Percentiles rank a stretch among this genome's conserved stretches.
These are phyloP conservation scores for Tetrahymena elliotti DNA, from an alignment of 73 alveolate species.

Conservation along the genomic window DNA sequence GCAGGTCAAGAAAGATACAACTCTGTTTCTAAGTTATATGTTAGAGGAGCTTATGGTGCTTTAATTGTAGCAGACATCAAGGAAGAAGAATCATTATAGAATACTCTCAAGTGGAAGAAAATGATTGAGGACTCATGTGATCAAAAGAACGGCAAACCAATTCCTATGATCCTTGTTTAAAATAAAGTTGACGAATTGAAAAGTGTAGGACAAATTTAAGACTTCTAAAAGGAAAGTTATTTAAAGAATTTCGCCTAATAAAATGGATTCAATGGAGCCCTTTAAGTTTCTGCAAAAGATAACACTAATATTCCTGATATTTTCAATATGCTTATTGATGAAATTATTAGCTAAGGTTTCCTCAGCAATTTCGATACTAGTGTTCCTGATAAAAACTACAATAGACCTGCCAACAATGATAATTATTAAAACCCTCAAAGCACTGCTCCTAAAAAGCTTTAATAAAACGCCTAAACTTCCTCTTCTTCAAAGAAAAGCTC, in stretches of 20 bases:
- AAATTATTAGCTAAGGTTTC: background rate
- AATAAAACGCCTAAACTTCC: background rate
- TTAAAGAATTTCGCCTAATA: background rate
- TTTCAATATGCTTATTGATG: background rate
- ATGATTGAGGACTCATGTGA: constrained; percentile 29
- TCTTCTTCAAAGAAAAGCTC: background rate
- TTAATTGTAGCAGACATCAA: constrained; percentile 28
- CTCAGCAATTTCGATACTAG: background rate
- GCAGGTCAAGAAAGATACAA: constrained; percentile 41
- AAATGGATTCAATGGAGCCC: background rate
- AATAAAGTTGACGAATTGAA: constrained; percentile 22
- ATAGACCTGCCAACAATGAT: background rate
- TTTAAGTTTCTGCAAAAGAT: background rate
- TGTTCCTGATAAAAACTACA: background rate
- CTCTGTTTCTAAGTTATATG: constrained; percentile 37
- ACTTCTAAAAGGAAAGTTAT: background rate
- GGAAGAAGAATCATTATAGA: constrained; percentile 18
- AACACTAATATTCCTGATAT: background rate
- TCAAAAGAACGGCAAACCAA: constrained; percentile 1
- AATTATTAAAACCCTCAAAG: background rate
- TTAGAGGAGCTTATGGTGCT: constrained; percentile 41
- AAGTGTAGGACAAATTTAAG: background rate
- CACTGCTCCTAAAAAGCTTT: background rate
- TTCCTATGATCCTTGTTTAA: constrained; percentile 27
- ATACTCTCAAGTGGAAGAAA: constrained; percentile 36